These are phyloP conservation scores for Phaffomyces thermotolerans DNA, from an alignment of 805 yeast genomes.

Conservation along the genomic window DNA sequence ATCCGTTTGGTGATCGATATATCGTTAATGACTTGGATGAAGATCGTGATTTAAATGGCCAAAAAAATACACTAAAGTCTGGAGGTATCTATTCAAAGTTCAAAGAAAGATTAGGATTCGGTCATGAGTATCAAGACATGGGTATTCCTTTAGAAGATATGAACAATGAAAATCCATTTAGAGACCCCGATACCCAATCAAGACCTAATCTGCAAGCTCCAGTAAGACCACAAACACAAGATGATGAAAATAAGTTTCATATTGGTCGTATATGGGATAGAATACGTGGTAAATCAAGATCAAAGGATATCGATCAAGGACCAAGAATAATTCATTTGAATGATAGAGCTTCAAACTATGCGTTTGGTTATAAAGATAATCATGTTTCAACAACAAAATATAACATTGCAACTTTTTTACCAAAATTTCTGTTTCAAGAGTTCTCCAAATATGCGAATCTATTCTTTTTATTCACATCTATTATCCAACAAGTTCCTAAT, in stretches of 20 bases:
- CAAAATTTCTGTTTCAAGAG: constrained; percentile 93
- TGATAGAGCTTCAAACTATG: constrained; percentile 47
- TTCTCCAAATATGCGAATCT: constrained; percentile 95
- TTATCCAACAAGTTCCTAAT: constrained; percentile 93
- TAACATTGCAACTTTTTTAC: constrained; percentile 85
- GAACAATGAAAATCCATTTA: constrained; percentile 18
- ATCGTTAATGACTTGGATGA: constrained; percentile 32
- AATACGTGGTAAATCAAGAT: constrained; percentile 23
- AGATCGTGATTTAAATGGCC: constrained; percentile 15
- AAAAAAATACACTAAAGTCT: background rate
- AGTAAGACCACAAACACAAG: constrained; percentile 20
- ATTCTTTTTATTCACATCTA: constrained; percentile 86
- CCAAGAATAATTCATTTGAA: constrained; percentile 67
- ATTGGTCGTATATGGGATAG: constrained; percentile 32
- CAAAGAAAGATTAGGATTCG: constrained; percentile 18
- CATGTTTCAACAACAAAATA: constrained; percentile 94
- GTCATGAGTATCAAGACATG: constrained; percentile 20
- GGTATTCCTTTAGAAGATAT: constrained; percentile 20
- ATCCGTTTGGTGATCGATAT: constrained; percentile 25
- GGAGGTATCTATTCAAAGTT: constrained; percentile 16
- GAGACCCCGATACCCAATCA: constrained; percentile 16
- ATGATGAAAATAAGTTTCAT: constrained; percentile 30
- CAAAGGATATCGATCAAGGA: constrained; percentile 24
- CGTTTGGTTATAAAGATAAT: constrained; percentile 62
- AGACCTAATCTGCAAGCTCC: background rate